Evolutionary conservation across 2,329 filamentous ascomycete species (phyloP), one percentile per base, ranked within the genome.

Genomic region (Aspergillus sp.): DNA sequence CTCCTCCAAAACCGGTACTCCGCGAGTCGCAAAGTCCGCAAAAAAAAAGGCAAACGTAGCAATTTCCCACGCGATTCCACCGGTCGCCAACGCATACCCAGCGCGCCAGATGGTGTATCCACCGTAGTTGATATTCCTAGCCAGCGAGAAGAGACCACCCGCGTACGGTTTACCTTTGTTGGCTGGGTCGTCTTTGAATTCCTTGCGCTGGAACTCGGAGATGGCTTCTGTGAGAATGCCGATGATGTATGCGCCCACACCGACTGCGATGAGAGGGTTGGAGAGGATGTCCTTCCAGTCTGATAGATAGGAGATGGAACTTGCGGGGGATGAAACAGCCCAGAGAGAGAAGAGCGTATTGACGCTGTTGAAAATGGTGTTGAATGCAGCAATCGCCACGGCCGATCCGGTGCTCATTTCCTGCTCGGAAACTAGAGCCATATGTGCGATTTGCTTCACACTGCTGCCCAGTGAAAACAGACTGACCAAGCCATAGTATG

Each of bases 291-390:
- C 56, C 7, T 64, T 40, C 27, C 42, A 39, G n/a, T 58, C 13
- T 12, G 31, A 4, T 27, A 4, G 5, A 7, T 27, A 6, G 19
- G 39, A 27, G 27, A 19, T n/a, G 2, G 44, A 27, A 37, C 11
- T 33, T 3, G 35, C 37, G 26, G 40, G 42, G 32, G 42, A 50
- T n/a, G 62, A 62, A 19, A 52, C 59, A 47, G 67, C 57, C 33
- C 71, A 69, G 29, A 79, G 61, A 51, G 81, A 76, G 11, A 81
- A 65, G 10, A 84, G 69, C 0, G 73, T 71, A 60, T 77, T 82
- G 28, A 74, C 10, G n/a, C 68, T 68, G 65, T 83, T 83, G 56
- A 74, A 58, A 7, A 76, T 31, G 0, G 71, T 70, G 60, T 85
- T 84, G 68, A 77, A 79, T 2, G 59, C 40, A 10, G 66, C 64